Evolutionary conservation across 1,139 yeast species (phyloP).

Genomic region (Tardiomyces blankii): DNA sequence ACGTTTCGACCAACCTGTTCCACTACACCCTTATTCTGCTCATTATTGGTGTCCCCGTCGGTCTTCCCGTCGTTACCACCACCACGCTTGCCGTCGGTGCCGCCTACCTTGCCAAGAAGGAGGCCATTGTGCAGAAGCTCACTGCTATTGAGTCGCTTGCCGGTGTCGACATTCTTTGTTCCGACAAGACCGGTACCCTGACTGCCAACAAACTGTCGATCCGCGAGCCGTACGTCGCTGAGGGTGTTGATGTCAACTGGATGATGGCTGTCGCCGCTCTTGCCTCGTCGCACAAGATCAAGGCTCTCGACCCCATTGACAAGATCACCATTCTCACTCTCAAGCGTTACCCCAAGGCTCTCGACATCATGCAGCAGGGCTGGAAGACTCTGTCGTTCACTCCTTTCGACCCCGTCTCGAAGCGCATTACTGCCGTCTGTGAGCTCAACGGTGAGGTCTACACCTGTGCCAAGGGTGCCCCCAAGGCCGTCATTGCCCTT

Average conservation of each 20-base stretch:
- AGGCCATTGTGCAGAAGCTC: conserved; percentile 67
- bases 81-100: conserved; percentile 86
- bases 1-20: conserved; percentile 69
- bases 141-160: conserved; percentile 76
- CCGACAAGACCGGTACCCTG: conserved; percentile 75
- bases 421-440: conserved; percentile 90
- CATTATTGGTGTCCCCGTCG: conserved; percentile 93
- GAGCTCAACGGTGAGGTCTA: conserved; percentile 96
- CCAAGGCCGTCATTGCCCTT: conserved; percentile 95
- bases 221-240: conserved; percentile 91
- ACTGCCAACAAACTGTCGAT: conserved; percentile 76
- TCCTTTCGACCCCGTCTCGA: conserved; percentile 96
- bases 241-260: conserved; percentile 87
- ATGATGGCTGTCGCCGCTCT: conserved; percentile 64
- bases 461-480: conserved; percentile 97
- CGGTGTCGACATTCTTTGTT: conserved; percentile 70
- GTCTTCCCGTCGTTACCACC: conserved; percentile 68
- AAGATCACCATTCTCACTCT: conserved; percentile 44
- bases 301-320: conserved; percentile 61
- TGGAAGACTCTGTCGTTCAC: conserved; percentile 39
- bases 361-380: conserved; percentile 80
- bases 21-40: conserved; percentile 91
- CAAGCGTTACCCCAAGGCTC: conserved; percentile 65
- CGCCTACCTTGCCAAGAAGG: conserved; percentile 58
- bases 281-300: conserved; percentile 62